Conservation (phyloP, 2,329 filamentous ascomycete genomes). For the Fusarium penzigii region DNA sequence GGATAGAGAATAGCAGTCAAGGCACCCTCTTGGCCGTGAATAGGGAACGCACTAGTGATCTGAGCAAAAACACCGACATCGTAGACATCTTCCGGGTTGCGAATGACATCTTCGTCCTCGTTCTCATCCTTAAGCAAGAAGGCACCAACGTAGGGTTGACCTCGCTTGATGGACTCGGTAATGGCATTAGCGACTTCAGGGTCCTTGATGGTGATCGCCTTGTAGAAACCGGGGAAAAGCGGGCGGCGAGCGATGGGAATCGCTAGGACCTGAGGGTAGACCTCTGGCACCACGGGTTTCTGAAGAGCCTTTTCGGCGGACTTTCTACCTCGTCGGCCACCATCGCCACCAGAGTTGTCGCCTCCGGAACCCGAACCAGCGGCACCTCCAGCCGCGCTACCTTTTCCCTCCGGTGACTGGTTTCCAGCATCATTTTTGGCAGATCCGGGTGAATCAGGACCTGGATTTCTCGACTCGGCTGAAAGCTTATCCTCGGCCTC, state of each 20-base stretch:
- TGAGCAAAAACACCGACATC: slow-evolving; percentile 97
- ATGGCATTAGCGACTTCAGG: slow-evolving; percentile 89
- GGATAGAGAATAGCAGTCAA: slow-evolving; percentile 95
- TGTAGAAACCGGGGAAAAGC: slow-evolving; percentile 97
- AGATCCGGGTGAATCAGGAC: slow-evolving; percentile 45
- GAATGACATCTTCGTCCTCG: slow-evolving; percentile 90
- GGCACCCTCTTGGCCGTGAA: slow-evolving; percentile 79
- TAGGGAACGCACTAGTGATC: slow-evolving; percentile 93
- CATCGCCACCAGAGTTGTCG: slow-evolving; percentile 59
- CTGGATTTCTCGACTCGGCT: slow-evolving; percentile 46
- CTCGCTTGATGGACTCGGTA: slow-evolving; percentile 93
- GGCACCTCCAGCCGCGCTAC: slow-evolving; percentile 57
- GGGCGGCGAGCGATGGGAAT: slow-evolving; percentile 94
- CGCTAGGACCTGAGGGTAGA: slow-evolving; percentile 96
- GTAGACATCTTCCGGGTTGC: slow-evolving; percentile 86
- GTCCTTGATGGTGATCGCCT: slow-evolving; percentile 95
- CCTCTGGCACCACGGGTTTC: slow-evolving; percentile 88
- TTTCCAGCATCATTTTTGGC: slow-evolving; percentile 44
- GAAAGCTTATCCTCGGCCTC: slow-evolving; percentile 48
- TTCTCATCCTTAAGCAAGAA: slow-evolving; percentile 97
- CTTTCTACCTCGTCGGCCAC: slow-evolving; percentile 72
- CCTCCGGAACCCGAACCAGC: slow-evolving; percentile 49
- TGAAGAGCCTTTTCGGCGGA: slow-evolving; percentile 73
- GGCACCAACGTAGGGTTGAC: slow-evolving; percentile 94
- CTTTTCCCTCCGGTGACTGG: slow-evolving; percentile 53